A percentile compares a stretch with the other conserved stretches of the same genome.
Evolutionary conservation across 2,329 filamentous ascomycete species (phyloP).

Genomic region (Fusarium luffae): DNA sequence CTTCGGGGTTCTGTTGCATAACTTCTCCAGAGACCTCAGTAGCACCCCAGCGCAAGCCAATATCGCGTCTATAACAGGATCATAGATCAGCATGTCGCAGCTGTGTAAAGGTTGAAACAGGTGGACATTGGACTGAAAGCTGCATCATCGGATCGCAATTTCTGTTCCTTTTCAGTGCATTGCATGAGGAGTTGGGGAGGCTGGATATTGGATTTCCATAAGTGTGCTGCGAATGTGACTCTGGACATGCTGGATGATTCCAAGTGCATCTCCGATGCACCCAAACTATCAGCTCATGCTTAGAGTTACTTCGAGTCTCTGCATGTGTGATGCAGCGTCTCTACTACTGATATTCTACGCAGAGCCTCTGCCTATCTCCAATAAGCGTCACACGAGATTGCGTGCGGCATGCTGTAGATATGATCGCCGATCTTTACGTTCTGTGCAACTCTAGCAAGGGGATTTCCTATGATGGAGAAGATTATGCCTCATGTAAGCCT

Average conservation of each 20-base stretch:
- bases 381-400: conserved; percentile 74
- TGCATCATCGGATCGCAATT: not conserved
- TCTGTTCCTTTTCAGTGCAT: not conserved
- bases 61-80: not conserved
- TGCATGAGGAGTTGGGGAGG: not conserved
- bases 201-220: too few species aligned
- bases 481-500: not conserved
- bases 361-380: conserved; percentile 68
- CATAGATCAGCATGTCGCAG: not conserved
- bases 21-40: not conserved
- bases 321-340: conserved; percentile 47
- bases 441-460: conserved; percentile 65
- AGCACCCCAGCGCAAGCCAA: not conserved
- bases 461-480: not conserved
- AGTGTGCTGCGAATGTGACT: not conserved
- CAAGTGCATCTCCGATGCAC: conserved; percentile 1
- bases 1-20: not conserved
- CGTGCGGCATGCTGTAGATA: conserved; percentile 73
- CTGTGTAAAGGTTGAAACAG: not conserved
- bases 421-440: conserved; percentile 75
- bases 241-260: too few species aligned
- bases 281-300: conserved; percentile 62
- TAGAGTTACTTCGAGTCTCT: conserved; percentile 67
- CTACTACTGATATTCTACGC: conserved; percentile 72
- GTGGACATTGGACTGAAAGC: not conserved